Conservation (phyloP, 257 asterid genomes). For the Nicotiana paniculata region DNA sequence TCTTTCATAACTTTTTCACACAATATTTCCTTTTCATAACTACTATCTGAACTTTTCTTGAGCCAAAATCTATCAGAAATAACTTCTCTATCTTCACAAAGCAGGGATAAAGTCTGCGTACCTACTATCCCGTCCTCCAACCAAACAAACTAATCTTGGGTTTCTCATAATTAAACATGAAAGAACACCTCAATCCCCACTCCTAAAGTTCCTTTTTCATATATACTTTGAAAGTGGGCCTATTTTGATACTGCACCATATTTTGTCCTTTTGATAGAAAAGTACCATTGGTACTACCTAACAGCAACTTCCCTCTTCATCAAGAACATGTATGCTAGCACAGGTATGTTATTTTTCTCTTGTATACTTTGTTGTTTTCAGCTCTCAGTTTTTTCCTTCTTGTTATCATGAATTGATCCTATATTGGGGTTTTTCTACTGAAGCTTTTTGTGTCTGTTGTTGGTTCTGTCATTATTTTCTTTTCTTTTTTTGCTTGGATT, state of each 20-base stretch:
- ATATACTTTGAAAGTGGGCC: background rate
- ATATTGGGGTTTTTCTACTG: background rate
- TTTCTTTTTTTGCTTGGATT: background rate
- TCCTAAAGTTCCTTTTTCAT: slow-evolving; percentile 6
- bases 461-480: background rate
- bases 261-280: slow-evolving; percentile 18
- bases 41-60: no score
- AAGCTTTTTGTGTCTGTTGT: background rate
- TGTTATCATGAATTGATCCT: background rate
- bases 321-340: background rate
- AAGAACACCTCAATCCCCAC: slow-evolving; percentile 1
- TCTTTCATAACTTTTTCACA: no score
- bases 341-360: background rate
- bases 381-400: background rate
- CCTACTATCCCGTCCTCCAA: no score
- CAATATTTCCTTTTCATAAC: no score
- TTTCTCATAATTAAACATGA: slow-evolving; percentile 35
- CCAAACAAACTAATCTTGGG: slow-evolving; percentile 9
- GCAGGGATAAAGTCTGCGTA: no score
- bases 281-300: background rate
- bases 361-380: background rate
- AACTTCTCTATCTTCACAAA: no score
- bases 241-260: slow-evolving; percentile 4
- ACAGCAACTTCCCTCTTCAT: background rate
- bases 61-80: no score